Percentiles rank a stretch among this genome's conserved stretches.
phyloP scores from a whole-genome alignment of 2,329 filamentous ascomycete genomes.

The Dendryphion nanum region DNA sequence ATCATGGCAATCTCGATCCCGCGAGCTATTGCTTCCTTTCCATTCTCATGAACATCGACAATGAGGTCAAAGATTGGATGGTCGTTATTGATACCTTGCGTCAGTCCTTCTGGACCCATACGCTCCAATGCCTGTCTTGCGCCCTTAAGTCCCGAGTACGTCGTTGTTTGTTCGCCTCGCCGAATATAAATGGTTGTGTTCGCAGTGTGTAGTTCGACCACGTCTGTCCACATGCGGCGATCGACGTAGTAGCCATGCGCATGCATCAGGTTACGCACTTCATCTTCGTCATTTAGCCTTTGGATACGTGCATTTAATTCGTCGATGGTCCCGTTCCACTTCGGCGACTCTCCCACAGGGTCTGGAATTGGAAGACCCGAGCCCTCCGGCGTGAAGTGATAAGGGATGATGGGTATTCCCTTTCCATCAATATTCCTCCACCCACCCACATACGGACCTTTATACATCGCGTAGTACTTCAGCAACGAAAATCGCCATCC shows the following conservation, averaged over 20 bases:
- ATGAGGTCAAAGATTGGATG: conserved; percentile 25
- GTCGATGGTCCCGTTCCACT: conserved; percentile 11
- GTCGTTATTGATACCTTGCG: conserved; percentile 22
- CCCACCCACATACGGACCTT: conserved; percentile 16
- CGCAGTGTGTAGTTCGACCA: conserved; percentile 17
- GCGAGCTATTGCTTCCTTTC: conserved; percentile 14
- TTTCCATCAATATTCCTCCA: conserved; percentile 19
- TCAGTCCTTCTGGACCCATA: conserved; percentile 20
- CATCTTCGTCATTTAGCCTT: conserved; percentile 22
- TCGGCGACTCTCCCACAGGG: conserved; percentile 5
- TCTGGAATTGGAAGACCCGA: conserved; percentile 18
- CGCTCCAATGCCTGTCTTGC: conserved; percentile 15
- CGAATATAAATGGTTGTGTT: conserved; percentile 9
- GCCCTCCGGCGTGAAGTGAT: conserved; percentile 21
- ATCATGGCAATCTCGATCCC: conserved; percentile 24
- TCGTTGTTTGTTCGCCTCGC: background rate
- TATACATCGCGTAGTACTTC: conserved; percentile 20
- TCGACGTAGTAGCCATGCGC: conserved; percentile 23
- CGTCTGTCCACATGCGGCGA: conserved; percentile 25
- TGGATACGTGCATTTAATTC: conserved; percentile 14
- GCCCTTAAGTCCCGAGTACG: conserved; percentile 12
- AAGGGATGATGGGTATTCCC: conserved; percentile 17
- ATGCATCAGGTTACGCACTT: conserved; percentile 23
- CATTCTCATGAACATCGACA: conserved; percentile 15
- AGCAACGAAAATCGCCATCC: conserved; percentile 19